Conservation (phyloP, 1,284 basidiomycete genomes). For the Trichosporon coremiiforme region DNA sequence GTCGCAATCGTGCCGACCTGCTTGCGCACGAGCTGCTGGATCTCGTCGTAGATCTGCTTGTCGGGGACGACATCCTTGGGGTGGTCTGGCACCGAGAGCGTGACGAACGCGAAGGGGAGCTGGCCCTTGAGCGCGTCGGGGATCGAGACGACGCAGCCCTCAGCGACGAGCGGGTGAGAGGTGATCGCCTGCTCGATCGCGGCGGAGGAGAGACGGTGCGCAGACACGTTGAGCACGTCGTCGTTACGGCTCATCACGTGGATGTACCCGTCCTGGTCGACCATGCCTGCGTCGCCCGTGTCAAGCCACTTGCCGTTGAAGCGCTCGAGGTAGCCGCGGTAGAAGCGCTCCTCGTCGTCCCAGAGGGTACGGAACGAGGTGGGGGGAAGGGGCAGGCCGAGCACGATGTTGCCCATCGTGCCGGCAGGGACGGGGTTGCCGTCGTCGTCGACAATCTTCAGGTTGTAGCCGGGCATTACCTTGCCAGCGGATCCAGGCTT, state of each 20-base stretch:
- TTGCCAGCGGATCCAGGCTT: slow-evolving; percentile 33
- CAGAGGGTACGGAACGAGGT: slow-evolving; percentile 65
- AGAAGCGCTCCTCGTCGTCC: slow-evolving; percentile 81
- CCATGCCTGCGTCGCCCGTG: slow-evolving; percentile 89
- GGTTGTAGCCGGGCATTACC: slow-evolving; percentile 33
- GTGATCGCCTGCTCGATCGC: slow-evolving; percentile 94
- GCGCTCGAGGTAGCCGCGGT: slow-evolving; percentile 85
- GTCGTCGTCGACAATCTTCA: slow-evolving; percentile 35
- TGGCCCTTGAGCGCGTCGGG: slow-evolving; percentile 72
- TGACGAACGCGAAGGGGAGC: slow-evolving; percentile 66
- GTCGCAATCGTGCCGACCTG: slow-evolving; percentile 89
- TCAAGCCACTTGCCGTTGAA: slow-evolving; percentile 60
- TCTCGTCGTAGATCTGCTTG: slow-evolving; percentile 65
- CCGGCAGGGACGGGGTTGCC: slow-evolving; percentile 28
- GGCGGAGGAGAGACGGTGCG: slow-evolving; percentile 89
- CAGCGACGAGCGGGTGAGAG: slow-evolving; percentile 85
- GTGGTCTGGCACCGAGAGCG: slow-evolving; percentile 45
- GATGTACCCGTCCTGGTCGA: slow-evolving; percentile 91
- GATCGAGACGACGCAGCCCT: slow-evolving; percentile 77
- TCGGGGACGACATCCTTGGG: slow-evolving; percentile 62
- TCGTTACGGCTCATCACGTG: slow-evolving; percentile 96
- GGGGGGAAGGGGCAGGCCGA: slow-evolving; percentile 89
- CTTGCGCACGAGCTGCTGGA: slow-evolving; percentile 89
- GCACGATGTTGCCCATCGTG: slow-evolving; percentile 34
- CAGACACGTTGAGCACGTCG: slow-evolving; percentile 69